Evolutionary conservation across 495 filamentous ascomycete genomes (phyloP).

Genomic region (Aspergillus indologenus): DNA sequence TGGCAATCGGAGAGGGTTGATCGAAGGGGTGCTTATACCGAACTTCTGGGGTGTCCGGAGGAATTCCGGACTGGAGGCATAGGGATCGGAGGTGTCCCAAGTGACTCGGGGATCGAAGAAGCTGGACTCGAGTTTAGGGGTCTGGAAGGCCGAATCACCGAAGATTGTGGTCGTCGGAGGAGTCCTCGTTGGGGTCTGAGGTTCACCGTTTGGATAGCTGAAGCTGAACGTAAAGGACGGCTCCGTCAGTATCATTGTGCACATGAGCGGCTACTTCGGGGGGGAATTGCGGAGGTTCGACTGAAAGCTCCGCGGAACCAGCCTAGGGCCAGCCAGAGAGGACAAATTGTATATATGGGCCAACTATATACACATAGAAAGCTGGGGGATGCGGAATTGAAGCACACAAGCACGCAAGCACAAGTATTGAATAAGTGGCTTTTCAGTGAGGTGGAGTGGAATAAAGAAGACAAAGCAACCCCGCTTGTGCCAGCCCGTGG

Average conservation of each 20-base stretch:
- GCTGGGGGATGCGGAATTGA: background rate
- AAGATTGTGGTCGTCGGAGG: conserved; percentile 60
- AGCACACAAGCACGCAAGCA: background rate
- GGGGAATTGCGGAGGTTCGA: conserved; percentile 10
- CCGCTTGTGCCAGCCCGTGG: conserved; percentile 18
- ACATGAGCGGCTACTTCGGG: background rate
- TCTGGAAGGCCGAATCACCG: conserved; percentile 62
- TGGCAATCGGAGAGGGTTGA: conserved; percentile 24
- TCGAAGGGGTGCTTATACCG: conserved; percentile 31
- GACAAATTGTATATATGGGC: conserved; percentile 2
- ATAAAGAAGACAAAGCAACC: conserved; percentile 16
- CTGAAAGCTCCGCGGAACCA: conserved; percentile 11
- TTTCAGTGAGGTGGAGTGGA: background rate
- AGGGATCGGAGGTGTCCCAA: conserved; percentile 52
- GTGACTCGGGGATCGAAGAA: conserved; percentile 51
- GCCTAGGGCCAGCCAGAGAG: conserved; percentile 2
- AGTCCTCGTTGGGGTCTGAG: conserved; percentile 73
- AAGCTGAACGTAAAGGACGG: conserved; percentile 54
- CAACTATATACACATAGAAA: background rate
- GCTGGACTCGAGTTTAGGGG: conserved; percentile 59
- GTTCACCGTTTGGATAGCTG: conserved; percentile 74
- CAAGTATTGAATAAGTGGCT: background rate
- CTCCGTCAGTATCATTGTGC: conserved; percentile 37
- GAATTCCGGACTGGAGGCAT: conserved; percentile 53
- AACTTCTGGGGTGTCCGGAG: conserved; percentile 50